phyloP scores from a whole-genome alignment of 305 asterid genomes.

The Withania somnifera region DNA sequence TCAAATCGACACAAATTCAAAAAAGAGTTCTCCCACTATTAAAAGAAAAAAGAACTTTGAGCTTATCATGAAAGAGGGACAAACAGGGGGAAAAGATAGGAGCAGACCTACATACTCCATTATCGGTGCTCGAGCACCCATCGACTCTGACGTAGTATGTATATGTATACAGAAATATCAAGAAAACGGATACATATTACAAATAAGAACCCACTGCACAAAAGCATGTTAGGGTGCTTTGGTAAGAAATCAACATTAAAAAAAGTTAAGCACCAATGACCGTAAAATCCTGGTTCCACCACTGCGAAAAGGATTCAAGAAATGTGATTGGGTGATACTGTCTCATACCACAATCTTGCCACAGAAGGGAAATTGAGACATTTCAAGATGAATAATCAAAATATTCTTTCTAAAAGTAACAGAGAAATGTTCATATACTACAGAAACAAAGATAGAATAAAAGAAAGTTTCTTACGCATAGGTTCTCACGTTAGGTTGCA shows the following conservation, averaged over 20 bases:
- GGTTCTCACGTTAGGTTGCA: constrained; percentile 98
- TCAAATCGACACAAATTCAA: background rate
- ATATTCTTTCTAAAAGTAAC: background rate
- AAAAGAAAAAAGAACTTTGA: background rate
- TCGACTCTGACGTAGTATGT: too few species aligned
- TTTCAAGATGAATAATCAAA: background rate
- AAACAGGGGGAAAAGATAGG: background rate
- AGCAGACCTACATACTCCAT: too few species aligned
- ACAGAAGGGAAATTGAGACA: background rate
- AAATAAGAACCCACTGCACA: too few species aligned
- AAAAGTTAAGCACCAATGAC: too few species aligned
- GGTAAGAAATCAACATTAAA: too few species aligned
- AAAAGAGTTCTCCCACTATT: background rate
- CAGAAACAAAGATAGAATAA: background rate
- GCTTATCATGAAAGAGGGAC: background rate
- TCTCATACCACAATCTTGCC: background rate
- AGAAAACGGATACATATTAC: too few species aligned
- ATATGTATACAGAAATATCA: too few species aligned
- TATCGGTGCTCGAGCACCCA: too few species aligned
- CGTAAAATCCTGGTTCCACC: too few species aligned
- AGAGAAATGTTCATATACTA: background rate
- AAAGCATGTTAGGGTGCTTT: too few species aligned
- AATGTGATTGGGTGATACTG: background rate
- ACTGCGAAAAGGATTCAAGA: background rate
- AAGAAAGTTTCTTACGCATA: constrained; percentile 68